Conservation (phyloP, 768 basidiomycete species). For the Hericium erinaceus region DNA sequence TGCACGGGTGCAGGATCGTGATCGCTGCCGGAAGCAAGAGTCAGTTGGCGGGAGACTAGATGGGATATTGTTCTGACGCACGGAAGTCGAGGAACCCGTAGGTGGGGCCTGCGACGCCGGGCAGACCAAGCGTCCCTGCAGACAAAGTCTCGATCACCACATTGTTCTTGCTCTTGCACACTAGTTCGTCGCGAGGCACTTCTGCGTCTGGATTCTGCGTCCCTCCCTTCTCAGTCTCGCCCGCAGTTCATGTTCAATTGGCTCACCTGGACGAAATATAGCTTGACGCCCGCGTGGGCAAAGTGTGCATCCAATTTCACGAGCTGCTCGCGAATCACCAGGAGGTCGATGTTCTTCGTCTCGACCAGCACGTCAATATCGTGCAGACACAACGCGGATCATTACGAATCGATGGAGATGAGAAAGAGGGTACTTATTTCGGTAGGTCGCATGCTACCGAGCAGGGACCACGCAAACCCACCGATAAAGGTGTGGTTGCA, state of each 20-base stretch:
- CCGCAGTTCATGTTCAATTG: too few species aligned
- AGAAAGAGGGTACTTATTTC: constrained; percentile 17
- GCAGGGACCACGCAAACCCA: constrained; percentile 24
- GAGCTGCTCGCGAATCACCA: constrained; percentile 14
- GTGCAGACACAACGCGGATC: not conserved
- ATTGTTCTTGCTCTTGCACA: too few species aligned
- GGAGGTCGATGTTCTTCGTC: constrained; percentile 11
- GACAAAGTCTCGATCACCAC: too few species aligned
- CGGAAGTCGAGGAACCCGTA: not conserved
- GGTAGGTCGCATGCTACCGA: constrained; percentile 20
- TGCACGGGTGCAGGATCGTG: constrained; percentile 3
- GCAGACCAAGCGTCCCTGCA: too few species aligned
- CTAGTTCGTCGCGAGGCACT: too few species aligned
- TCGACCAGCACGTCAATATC: constrained; percentile 26
- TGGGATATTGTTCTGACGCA: not conserved
- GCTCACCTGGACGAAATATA: constrained; percentile 21
- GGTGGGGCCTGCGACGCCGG: too few species aligned
- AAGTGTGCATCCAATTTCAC: constrained; percentile 17
- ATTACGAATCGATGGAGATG: not conserved
- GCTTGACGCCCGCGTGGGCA: constrained; percentile 17
- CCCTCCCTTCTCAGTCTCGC: too few species aligned
- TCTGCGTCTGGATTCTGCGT: too few species aligned
- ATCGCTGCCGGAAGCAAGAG: not conserved
- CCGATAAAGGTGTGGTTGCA: constrained; percentile 23
- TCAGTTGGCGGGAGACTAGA: not conserved